phyloP scores from a whole-genome alignment of 352 stramenopile genomes.

The Phytophthora pini region DNA sequence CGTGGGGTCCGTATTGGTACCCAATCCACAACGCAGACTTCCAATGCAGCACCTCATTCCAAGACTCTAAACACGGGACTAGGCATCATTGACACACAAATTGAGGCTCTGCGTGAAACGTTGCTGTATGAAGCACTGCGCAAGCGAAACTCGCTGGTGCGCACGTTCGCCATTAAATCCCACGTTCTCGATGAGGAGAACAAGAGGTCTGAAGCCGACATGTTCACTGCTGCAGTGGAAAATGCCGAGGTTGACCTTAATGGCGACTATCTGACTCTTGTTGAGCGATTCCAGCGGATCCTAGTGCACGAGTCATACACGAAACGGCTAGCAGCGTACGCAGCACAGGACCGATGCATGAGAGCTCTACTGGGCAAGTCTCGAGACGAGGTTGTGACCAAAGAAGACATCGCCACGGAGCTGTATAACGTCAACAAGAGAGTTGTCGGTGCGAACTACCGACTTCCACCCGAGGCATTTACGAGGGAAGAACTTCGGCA shows the following conservation, averaged over 20 bases:
- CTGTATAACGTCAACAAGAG: too few relatives aligned
- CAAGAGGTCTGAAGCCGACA: slow-evolving; percentile 29
- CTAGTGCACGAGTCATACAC: too few relatives aligned
- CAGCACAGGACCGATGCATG: too few relatives aligned
- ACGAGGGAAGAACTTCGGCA: slow-evolving; percentile 64
- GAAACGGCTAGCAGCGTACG: too few relatives aligned
- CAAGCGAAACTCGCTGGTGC: slow-evolving; percentile 68
- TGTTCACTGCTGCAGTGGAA: slow-evolving; percentile 13
- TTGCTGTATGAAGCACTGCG: slow-evolving; percentile 70
- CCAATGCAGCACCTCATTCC: too few relatives aligned
- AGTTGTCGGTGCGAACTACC: slow-evolving; percentile 32
- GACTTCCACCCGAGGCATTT: slow-evolving; percentile 64
- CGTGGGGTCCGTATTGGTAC: too few relatives aligned
- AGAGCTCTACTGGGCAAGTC: too few relatives aligned
- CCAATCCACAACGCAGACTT: too few relatives aligned
- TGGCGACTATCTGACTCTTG: too few relatives aligned
- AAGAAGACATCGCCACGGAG: slow-evolving; percentile 70
- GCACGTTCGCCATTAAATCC: slow-evolving; percentile 46
- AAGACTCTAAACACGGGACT: slow-evolving; percentile 51
- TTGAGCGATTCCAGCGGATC: too few relatives aligned
- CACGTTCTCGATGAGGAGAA: slow-evolving; percentile 48
- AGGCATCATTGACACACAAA: slow-evolving; percentile 69
- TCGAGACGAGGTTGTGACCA: slow-evolving; percentile 59
- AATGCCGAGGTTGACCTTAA: too few relatives aligned
- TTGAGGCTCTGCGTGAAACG: slow-evolving; percentile 67